Percentiles rank a stretch among this genome's conserved stretches.
These are phyloP conservation scores for Colletotrichum caudatum DNA, from an alignment of 2,329 filamentous ascomycete species.

Conservation along the genomic window DNA sequence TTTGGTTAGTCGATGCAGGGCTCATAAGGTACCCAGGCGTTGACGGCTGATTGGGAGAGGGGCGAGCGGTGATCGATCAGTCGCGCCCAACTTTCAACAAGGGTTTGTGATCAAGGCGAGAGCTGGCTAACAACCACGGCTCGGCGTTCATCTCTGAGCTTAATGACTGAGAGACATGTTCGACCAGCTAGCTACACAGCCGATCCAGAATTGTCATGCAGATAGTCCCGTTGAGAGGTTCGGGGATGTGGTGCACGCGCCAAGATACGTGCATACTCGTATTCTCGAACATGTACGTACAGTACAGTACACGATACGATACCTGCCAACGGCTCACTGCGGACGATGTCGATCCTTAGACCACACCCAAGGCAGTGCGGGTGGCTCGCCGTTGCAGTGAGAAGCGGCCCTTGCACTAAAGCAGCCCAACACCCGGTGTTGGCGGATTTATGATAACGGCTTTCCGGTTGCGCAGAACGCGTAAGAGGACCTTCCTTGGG, in stretches of 20 bases:
- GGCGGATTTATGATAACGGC: constrained; percentile 23
- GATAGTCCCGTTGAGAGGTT: background rate
- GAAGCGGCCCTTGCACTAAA: background rate
- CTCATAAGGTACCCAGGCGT: constrained; percentile 8
- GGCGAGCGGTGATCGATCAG: constrained; percentile 14
- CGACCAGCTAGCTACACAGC: constrained; percentile 4
- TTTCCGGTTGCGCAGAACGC: constrained; percentile 4
- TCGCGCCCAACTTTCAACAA: constrained; percentile 7
- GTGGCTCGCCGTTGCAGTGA: constrained; percentile 17
- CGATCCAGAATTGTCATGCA: constrained; percentile 10
- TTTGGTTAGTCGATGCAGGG: background rate
- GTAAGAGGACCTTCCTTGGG: constrained; percentile 7
- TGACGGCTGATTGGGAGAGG: background rate
- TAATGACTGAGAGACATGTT: constrained; percentile 9
- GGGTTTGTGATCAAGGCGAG: constrained; percentile 8
- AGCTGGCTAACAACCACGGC: constrained; percentile 5
- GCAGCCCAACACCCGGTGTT: background rate
- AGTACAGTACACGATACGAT: background rate
- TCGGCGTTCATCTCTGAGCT: constrained; percentile 2
- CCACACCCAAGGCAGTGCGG: background rate
- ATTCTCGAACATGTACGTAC: constrained; percentile 11
- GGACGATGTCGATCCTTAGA: constrained; percentile 18
- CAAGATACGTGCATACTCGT: constrained; percentile 27
- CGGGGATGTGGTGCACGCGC: constrained; percentile 1
- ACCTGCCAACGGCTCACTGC: constrained; percentile 10